Percentiles rank a stretch among this genome's conserved stretches.
Evolutionary conservation across 225 moss, liverwort and hornwort species (phyloP).

Genomic region (Bryoerythrophyllum caledonicum): DNA sequence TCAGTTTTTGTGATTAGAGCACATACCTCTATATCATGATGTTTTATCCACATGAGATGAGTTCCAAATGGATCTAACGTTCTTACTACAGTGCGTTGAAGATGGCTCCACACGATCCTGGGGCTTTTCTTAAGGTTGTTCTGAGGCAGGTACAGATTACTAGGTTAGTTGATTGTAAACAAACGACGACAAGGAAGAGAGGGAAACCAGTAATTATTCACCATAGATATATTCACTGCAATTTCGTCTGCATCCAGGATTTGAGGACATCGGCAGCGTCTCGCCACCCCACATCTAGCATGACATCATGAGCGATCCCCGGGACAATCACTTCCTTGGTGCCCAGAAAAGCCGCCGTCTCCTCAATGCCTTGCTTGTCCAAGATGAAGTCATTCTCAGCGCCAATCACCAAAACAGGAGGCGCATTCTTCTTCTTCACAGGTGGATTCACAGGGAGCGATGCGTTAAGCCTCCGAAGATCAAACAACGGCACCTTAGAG

Average conservation of each 20-base stretch:
- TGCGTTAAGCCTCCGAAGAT: conserved; percentile 59
- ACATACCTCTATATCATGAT: too few species aligned
- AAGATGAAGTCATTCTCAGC: conserved; percentile 83
- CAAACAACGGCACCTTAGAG: conserved; percentile 67
- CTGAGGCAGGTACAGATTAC: background rate
- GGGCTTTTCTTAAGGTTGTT: too few species aligned
- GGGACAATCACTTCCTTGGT: conserved; percentile 39
- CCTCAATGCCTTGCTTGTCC: conserved; percentile 55
- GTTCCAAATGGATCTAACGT: too few species aligned
- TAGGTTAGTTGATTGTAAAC: background rate
- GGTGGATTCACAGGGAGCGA: conserved; percentile 63
- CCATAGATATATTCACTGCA: background rate
- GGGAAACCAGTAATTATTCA: background rate
- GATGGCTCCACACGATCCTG: too few species aligned
- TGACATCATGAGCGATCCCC: conserved; percentile 56
- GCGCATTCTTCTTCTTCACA: conserved; percentile 24
- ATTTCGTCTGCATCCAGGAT: conserved; percentile 39
- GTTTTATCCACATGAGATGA: too few species aligned
- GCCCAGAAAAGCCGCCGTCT: conserved; percentile 50
- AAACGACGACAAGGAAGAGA: background rate
- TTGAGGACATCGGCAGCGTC: conserved; percentile 44
- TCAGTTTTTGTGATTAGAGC: too few species aligned
- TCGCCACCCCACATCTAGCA: conserved; percentile 55
- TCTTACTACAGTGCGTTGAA: too few species aligned
- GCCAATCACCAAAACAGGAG: conserved; percentile 72